These are phyloP conservation scores for Colletotrichum sp. DNA, from an alignment of 2,329 filamentous ascomycete species.

Conservation along the genomic window DNA sequence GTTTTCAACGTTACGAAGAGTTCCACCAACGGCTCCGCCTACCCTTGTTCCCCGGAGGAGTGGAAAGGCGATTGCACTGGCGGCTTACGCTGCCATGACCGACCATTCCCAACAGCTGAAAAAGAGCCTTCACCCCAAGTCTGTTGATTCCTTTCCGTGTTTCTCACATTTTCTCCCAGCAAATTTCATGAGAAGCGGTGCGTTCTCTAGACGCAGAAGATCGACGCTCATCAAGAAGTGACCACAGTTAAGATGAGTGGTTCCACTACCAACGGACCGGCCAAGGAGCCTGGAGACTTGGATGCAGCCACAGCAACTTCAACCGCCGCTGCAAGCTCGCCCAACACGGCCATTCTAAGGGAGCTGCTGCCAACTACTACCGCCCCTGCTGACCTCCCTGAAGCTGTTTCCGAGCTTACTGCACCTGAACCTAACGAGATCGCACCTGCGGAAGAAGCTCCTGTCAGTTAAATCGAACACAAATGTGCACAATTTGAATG, in stretches of 20 bases:
- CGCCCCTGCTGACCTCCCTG: neutral
- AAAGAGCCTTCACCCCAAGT: neutral
- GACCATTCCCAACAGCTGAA: neutral
- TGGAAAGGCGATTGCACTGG: neutral
- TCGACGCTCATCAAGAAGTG: neutral
- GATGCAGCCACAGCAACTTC: neutral
- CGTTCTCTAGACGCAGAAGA: neutral
- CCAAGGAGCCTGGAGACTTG: neutral
- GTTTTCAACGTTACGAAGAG: rapidly evolving
- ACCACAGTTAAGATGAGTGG: neutral
- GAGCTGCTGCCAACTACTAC: rapidly evolving
- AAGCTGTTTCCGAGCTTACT: too few species aligned
- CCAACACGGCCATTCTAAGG: rapidly evolving
- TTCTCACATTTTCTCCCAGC: neutral
- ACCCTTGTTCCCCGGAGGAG: neutral
- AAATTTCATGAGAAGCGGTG: neutral
- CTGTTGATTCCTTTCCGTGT: neutral
- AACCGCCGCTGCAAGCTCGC: neutral
- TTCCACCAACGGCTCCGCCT: neutral
- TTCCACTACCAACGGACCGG: neutral
- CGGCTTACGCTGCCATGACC: neutral
- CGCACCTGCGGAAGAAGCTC: neutral
- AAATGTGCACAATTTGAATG: rapidly evolving
- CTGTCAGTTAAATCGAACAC: neutral
- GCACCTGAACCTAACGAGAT: too few species aligned